Percentiles rank a stretch among this genome's conserved stretches.
phyloP scores from a whole-genome alignment of 2,329 filamentous ascomycete genomes.

The Emmonsia crescens region DNA sequence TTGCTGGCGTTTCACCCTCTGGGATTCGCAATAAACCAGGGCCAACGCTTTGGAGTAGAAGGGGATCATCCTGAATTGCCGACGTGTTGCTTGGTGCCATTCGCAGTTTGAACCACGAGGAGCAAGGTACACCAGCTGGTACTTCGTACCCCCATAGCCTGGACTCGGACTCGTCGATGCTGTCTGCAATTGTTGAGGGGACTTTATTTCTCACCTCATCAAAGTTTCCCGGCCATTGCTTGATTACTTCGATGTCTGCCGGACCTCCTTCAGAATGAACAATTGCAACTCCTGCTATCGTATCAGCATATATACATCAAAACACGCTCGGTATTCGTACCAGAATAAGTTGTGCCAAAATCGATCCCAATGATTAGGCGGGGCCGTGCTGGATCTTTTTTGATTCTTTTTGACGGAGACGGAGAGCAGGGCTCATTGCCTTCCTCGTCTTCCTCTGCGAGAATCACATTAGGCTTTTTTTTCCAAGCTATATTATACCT shows the following conservation, averaged over 20 bases:
- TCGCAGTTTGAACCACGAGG: slow-evolving; percentile 15
- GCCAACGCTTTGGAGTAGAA: slow-evolving; percentile 8
- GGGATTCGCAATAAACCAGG: slow-evolving; percentile 10
- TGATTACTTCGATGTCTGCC: slow-evolving; percentile 3
- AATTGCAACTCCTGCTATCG: slow-evolving; percentile 6
- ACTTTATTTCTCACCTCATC: slow-evolving; percentile 9
- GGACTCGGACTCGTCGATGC: slow-evolving; percentile 26
- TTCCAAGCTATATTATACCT: background rate
- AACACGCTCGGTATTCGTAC: background rate
- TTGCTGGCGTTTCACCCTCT: slow-evolving; percentile 7
- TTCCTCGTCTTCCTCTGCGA: background rate
- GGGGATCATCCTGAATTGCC: slow-evolving; percentile 10
- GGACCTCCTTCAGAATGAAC: background rate
- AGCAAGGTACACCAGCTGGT: background rate
- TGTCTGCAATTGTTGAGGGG: slow-evolving; percentile 9
- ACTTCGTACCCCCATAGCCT: slow-evolving; percentile 12
- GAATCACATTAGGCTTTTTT: background rate
- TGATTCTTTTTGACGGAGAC: slow-evolving; percentile 4
- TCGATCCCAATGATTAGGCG: slow-evolving; percentile 13
- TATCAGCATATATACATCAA: background rate
- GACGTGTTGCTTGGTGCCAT: slow-evolving; percentile 6
- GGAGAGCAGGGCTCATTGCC: background rate
- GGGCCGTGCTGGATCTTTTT: background rate
- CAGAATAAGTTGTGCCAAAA: slow-evolving; percentile 15
- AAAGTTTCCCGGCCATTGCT: slow-evolving; percentile 9